A percentile compares a stretch with the other conserved stretches of the same genome.
phyloP scores from a whole-genome alignment of 192 early-diverging fungal species.

The Backusella tarrabulga region DNA sequence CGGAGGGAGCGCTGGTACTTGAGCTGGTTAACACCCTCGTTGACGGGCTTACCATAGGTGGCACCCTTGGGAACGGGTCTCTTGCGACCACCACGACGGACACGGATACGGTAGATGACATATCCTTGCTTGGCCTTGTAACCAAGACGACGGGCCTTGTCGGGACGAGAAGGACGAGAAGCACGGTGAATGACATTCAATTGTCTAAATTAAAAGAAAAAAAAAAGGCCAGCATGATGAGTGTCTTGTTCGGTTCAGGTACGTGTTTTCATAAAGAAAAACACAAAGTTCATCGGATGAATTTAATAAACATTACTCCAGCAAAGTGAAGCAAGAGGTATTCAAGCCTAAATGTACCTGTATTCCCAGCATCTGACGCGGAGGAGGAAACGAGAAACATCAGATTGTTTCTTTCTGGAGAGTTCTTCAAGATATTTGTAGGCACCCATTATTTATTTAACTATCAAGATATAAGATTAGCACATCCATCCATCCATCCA shows the following conservation, averaged over 20 bases:
- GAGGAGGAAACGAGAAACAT: constrained; percentile 98
- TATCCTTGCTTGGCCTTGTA: constrained; percentile 99
- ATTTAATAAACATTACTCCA: constrained; percentile 21
- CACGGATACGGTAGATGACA: constrained; percentile 98
- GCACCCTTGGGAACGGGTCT: constrained; percentile 96
- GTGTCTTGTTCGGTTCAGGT: not conserved
- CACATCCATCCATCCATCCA: constrained; percentile 16
- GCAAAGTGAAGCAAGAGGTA: constrained; percentile 39
- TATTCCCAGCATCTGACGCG: constrained; percentile 98
- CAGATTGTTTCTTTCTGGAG: constrained; percentile 99
- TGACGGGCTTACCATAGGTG: constrained; percentile 97
- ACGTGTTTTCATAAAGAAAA: not conserved
- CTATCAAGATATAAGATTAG: not conserved
- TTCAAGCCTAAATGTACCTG: constrained; percentile 58
- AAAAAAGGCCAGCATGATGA: not conserved
- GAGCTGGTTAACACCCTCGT: constrained; percentile 98
- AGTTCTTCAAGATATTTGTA: constrained; percentile 96
- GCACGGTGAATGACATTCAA: constrained; percentile 99
- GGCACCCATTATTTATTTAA: constrained; percentile 34
- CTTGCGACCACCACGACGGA: constrained; percentile 99
- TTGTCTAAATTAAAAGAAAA: constrained; percentile 57
- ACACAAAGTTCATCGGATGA: constrained; percentile 16
- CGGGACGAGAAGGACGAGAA: constrained; percentile 95
- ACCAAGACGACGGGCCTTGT: constrained; percentile 98
- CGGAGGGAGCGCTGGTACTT: constrained; percentile 97